Conservation (phyloP, 441 rosid species). For the Jatropha podagrica region DNA sequence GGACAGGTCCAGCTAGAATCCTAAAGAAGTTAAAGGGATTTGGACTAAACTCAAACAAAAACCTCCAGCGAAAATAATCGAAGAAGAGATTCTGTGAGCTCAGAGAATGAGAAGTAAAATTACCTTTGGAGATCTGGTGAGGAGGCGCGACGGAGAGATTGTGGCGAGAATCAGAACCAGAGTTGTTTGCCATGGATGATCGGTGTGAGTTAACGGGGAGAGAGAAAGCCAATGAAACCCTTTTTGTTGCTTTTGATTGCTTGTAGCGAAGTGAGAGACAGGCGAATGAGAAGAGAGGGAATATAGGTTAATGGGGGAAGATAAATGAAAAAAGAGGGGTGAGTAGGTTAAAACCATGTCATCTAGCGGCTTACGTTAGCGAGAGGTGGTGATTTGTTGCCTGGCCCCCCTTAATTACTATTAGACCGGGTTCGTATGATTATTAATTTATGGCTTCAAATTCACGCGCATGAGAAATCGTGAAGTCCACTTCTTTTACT, state of each 20-base stretch:
- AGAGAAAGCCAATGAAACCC: constrained; percentile 29
- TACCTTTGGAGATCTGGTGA: constrained; percentile 88
- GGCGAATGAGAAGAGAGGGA: constrained; percentile 17
- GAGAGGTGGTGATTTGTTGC: background rate
- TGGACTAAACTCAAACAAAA: background rate
- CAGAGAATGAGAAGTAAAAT: constrained; percentile 12
- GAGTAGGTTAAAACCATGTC: constrained; percentile 16
- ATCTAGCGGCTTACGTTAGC: constrained; percentile 18
- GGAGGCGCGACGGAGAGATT: constrained; percentile 66
- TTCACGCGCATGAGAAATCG: background rate
- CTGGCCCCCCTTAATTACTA: background rate
- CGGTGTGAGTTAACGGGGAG: constrained; percentile 7
- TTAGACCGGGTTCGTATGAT: background rate
- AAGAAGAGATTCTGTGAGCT: background rate
- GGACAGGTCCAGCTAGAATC: background rate
- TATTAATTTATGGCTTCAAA: background rate
- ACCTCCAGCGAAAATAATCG: background rate
- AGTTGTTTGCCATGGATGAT: constrained; percentile 4
- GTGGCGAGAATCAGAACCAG: constrained; percentile 51
- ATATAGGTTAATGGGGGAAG: constrained; percentile 25
- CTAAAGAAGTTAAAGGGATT: background rate
- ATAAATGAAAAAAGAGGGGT: background rate
- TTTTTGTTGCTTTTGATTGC: constrained; percentile 18
- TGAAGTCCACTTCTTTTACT: background rate
- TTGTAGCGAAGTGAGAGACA: constrained; percentile 26